Evolutionary conservation across 2,329 filamentous ascomycete species (phyloP), one percentile per base, ranked within the genome.

Genomic region (Ascochyta lentis): DNA sequence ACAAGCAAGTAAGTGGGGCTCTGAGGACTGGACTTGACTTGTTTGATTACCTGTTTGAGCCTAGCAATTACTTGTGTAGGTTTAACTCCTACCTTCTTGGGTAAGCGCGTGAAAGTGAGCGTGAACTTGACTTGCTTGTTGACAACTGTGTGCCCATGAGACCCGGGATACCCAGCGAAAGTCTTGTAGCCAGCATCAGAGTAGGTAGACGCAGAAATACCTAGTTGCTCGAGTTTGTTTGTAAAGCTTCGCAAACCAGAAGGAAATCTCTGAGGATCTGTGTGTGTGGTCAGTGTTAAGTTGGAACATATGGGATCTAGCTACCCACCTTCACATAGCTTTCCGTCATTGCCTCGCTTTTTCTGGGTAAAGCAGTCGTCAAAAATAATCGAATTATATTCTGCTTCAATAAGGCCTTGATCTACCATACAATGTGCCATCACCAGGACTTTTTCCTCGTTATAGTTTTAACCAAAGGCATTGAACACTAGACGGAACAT

Each of bases 131-230:
- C n/a, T n/a, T n/a, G n/a, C n/a, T n/a, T n/a, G n/a, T n/a, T n/a
- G n/a, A n/a, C n/a, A n/a, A n/a, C n/a, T n/a, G n/a, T n/a, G n/a
- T 55, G 53, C 2, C 53, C 53, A 16, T 55, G 47, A 1, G 80
- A 83, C 0, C 80, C 85, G 4, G 83, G 80, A 61, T 86, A 86
- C 1, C 80, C 79, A 1, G 78, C 84, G 60, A 84, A 86, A 3
- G 82, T 84, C 42, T 49, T 41, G 2, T 62, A 74, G 41, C 81
- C 81, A 1, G 81, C 81, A 67, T 80, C 80, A 58, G 81, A 81
- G 65, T 88, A 88, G 12, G 51, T 48, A 3, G 58, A 54, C 4
- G 54, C 23, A 0, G 54, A 58, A 24, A 58, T 58, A 7, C 54
- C 50, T 3, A 60, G 26, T 6, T 22, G 15, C 38, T 55, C 55